Evolutionary conservation across 1,284 basidiomycete genomes (phyloP).

Genomic region (Ustilago sp.): DNA sequence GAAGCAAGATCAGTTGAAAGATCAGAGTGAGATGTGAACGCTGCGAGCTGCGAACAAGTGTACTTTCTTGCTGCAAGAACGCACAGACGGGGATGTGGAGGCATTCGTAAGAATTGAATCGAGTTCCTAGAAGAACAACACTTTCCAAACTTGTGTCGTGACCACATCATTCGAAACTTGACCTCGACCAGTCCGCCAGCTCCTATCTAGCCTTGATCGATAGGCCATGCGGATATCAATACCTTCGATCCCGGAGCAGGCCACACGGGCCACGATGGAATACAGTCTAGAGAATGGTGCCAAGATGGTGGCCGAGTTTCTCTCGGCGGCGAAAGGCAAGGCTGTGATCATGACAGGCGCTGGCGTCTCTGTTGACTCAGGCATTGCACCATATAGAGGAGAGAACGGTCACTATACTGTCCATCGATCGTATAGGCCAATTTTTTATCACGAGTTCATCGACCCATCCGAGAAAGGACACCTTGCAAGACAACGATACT

Average conservation of each 20-base stretch:
- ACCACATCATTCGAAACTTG: background rate
- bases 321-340: conserved; percentile 46
- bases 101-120: conserved; percentile 4
- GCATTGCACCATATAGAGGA: conserved; percentile 68
- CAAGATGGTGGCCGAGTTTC: conserved; percentile 47
- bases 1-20: background rate
- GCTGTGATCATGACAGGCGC: conserved; percentile 62
- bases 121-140: conserved; percentile 10
- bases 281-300: conserved; percentile 50
- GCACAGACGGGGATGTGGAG: conserved; percentile 6
- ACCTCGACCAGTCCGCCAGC: background rate
- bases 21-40: background rate
- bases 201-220: background rate
- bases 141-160: background rate
- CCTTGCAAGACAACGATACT: conserved; percentile 62
- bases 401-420: conserved; percentile 63
- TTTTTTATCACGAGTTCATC: conserved; percentile 68
- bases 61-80: background rate
- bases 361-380: conserved; percentile 67
- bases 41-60: background rate
- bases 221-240: conserved; percentile 64
- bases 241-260: conserved; percentile 60
- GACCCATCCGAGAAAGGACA: conserved; percentile 53
- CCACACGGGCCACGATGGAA: conserved; percentile 34
- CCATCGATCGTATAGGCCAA: conserved; percentile 66